These are phyloP conservation scores for Bretschneidera sinensis DNA, from an alignment of 345 rosid species.

Conservation along the genomic window DNA sequence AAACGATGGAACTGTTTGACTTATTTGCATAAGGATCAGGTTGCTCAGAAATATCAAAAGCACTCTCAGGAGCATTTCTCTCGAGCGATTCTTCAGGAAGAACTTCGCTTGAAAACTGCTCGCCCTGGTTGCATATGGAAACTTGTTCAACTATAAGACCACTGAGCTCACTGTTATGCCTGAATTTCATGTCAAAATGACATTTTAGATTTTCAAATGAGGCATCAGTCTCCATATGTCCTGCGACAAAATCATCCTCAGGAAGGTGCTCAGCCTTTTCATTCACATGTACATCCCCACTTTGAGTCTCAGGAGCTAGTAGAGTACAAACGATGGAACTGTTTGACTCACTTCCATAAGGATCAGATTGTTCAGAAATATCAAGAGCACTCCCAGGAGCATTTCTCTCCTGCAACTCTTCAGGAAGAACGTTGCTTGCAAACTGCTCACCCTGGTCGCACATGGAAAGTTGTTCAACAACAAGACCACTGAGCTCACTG, in stretches of 20 bases:
- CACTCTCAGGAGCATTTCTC: slow-evolving; percentile 16
- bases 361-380: slow-evolving; percentile 2
- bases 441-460: slow-evolving; percentile 9
- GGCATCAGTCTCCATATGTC: slow-evolving; percentile 6
- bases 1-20: neutral
- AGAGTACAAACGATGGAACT: slow-evolving; percentile 9
- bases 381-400: slow-evolving; percentile 5
- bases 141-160: slow-evolving; percentile 21
- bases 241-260: slow-evolving; percentile 10
- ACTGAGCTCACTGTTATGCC: slow-evolving; percentile 15
- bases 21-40: slow-evolving; percentile 4
- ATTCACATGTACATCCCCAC: slow-evolving; percentile 15
- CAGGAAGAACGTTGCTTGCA: slow-evolving; percentile 6
- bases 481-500: neutral
- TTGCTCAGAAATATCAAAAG: slow-evolving; percentile 13
- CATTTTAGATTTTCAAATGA: slow-evolving; percentile 19
- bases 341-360: slow-evolving; percentile 16
- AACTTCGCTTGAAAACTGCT: slow-evolving; percentile 19
- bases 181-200: slow-evolving; percentile 9
- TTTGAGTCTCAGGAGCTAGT: slow-evolving; percentile 11
- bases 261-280: slow-evolving; percentile 10
- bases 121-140: slow-evolving; percentile 16
- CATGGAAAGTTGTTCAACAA: slow-evolving; percentile 13
- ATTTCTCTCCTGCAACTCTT: slow-evolving; percentile 10
- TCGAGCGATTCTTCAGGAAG: slow-evolving; percentile 20